These are phyloP conservation scores for Atkinsonella texensis DNA, from an alignment of 2,329 filamentous ascomycete species.

Conservation along the genomic window DNA sequence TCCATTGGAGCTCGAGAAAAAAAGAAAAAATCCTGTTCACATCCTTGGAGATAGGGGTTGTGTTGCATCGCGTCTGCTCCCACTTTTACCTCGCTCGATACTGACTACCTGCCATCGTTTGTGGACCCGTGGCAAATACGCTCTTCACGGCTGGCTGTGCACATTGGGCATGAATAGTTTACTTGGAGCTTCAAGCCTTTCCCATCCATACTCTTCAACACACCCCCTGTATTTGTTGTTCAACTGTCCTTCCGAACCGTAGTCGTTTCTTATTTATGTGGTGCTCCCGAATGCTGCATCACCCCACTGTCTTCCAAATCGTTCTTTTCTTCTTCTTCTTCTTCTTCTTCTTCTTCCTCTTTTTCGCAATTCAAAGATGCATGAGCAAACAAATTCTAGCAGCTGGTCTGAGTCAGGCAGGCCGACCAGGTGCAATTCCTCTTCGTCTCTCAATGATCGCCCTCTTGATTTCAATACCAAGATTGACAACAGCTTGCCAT, in stretches of 20 bases:
- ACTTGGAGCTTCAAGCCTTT: background rate
- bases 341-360: too few species aligned
- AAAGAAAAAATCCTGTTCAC: background rate
- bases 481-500: background rate
- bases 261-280: background rate
- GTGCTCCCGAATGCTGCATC: background rate
- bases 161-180: slow-evolving; percentile 1
- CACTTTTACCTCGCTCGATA: background rate
- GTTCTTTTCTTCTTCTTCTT: too few species aligned
- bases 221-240: background rate
- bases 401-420: slow-evolving; percentile 4
- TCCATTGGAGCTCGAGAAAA: background rate
- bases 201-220: background rate
- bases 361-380: background rate
- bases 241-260: background rate
- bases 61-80: background rate
- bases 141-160: slow-evolving; percentile 3
- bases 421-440: slow-evolving; percentile 4
- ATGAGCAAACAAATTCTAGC: background rate
- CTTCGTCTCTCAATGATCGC: background rate
- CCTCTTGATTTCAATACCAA: background rate
- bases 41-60: background rate
- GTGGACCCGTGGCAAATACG: background rate
- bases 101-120: slow-evolving; percentile 1
- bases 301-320: background rate